A percentile compares a stretch with the other conserved stretches of the same genome.
phyloP scores from a whole-genome alignment of 73 alveolate species.

The Blepharisma japonicum region DNA sequence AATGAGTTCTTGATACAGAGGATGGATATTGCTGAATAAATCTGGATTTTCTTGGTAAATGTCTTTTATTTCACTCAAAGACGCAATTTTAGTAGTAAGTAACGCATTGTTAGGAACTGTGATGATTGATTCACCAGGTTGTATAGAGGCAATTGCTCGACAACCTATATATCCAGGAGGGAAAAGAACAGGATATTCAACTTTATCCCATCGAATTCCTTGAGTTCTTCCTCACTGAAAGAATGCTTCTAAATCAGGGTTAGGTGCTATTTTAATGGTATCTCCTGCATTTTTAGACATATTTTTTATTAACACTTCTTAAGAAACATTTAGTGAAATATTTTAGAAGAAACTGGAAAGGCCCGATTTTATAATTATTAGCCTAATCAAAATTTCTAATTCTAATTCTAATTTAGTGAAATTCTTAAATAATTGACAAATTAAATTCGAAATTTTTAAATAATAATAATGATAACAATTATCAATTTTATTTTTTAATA shows the following conservation, averaged over 20 bases:
- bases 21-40: not conserved
- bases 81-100: conserved; percentile 9
- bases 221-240: conserved; percentile 9
- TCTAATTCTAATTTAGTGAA: no score
- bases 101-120: conserved; percentile 8
- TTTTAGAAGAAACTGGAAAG: no score
- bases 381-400: no score
- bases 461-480: no score
- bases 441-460: no score
- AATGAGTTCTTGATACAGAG: conserved; percentile 15
- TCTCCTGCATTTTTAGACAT: no score
- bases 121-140: conserved; percentile 6
- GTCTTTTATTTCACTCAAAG: not conserved
- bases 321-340: no score
- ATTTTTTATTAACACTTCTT: no score
- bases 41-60: conserved; percentile 20
- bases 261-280: not conserved
- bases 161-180: conserved; percentile 31
- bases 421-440: no score
- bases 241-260: conserved; percentile 5
- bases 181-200: conserved; percentile 6
- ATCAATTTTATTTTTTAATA: no score
- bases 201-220: not conserved
- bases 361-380: no score
- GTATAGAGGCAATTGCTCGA: not conserved